These are phyloP conservation scores for Zalaria obscura DNA, from an alignment of 2,329 filamentous ascomycete genomes.

Conservation along the genomic window DNA sequence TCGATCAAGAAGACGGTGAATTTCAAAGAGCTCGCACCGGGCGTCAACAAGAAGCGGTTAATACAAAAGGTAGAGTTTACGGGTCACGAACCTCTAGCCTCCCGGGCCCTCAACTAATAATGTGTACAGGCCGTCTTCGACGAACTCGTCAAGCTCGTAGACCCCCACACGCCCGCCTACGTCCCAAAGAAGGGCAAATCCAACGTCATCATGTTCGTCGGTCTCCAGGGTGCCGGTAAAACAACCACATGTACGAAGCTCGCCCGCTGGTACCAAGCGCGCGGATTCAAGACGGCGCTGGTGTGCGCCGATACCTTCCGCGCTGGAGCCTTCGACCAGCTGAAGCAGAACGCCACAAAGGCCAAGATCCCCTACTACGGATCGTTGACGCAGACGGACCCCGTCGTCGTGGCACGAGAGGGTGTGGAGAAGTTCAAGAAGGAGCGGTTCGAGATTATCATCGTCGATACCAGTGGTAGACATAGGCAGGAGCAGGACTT, in stretches of 20 bases:
- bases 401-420: constrained; percentile 81
- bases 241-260: constrained; percentile 97
- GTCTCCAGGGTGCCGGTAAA: constrained; percentile 92
- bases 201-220: constrained; percentile 99
- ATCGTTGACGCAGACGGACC: constrained; percentile 89
- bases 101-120: constrained; percentile 2
- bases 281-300: constrained; percentile 83
- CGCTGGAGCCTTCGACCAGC: constrained; percentile 92
- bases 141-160: constrained; percentile 86
- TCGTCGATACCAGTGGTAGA: constrained; percentile 90
- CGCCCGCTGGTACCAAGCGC: constrained; percentile 82
- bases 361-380: constrained; percentile 99
- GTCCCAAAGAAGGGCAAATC: constrained; percentile 91
- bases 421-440: constrained; percentile 99
- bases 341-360: constrained; percentile 98
- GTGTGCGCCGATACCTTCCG: constrained; percentile 98
- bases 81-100: background rate
- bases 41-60: constrained; percentile 94
- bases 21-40: constrained; percentile 81
- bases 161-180: constrained; percentile 89
- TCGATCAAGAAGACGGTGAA: constrained; percentile 85
- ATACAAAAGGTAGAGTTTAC: constrained; percentile 63
- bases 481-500: constrained; percentile 90
- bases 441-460: constrained; percentile 95
- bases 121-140: constrained; percentile 62